Evolutionary conservation across 2,329 filamentous ascomycete genomes (phyloP), one percentile per base, ranked within the genome.

Genomic region (Cyphellophora europaea): DNA sequence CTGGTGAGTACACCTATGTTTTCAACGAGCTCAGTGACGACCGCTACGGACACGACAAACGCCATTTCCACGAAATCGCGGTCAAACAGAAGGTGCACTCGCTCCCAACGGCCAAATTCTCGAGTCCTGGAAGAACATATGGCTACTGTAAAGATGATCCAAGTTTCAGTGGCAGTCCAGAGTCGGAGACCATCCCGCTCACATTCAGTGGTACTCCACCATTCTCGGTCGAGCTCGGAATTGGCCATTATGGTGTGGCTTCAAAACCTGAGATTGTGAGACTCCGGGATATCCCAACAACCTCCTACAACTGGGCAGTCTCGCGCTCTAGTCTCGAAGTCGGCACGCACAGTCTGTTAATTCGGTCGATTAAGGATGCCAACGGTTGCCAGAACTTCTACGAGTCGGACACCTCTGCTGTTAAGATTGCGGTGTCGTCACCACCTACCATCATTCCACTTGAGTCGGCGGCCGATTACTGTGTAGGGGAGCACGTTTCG

Each of bases 341-440:
- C 3, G 91, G 91, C n/a, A 81, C 82, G 36, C 91, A 94, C 50
- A 78, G 86, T 42, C 74, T 98, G 45, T 82, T 82, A 37, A 88
- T 98, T 45, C 83, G 86, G 49, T 87, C 87, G 49, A 83, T 98
- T 19, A 81, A 84, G 46, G 91, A 98, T 56, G 76, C 80, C 4
- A 77, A 82, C 33, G 87, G 88, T 37, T 98, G 91, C 58, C 82
- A 88, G 55, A 77, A 81, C 48, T 82, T 80, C 48, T 80, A 80
- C 30, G 79, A 85, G 33, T 65, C 71, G 31, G 74, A 77, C 40
- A 72, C 77, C 0, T 82, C 85, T 0, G 77, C 83, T 6, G 85
- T 98, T 11, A 82, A 93, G 52, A 83, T 98, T 32, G 82, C 89
- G 41, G 83, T 98, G 5, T 93, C 88, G 50, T 87, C 96, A 50